Base-by-base conservation (phyloP, 1,284 basidiomycete species). In the Xerocomus minutiporus region DNA sequence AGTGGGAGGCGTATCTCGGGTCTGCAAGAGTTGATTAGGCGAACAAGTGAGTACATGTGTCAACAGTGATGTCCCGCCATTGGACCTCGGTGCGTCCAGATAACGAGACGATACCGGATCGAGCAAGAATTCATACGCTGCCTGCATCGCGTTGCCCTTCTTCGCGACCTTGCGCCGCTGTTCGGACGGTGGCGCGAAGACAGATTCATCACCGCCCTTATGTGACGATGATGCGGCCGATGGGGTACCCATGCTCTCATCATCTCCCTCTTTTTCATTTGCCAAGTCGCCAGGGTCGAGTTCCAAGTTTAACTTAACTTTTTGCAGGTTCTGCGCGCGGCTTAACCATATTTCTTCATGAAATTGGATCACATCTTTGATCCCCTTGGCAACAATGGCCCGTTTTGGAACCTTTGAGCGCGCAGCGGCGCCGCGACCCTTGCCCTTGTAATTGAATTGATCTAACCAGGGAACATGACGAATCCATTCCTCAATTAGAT, bases 391-490 rank as follows among this genome's bases (percentile, higher is more conserved):
- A 51, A 86, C 80, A 28, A 84, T 68, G 32, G 73, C 65, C 25
- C 86, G 76, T 63, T 82, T 84, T 17, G 82, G 71, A 31, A 80
- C 70, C 62, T 81, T 85, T 17, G 82, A 76, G 4, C 80, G 74
- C 5, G 78, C 77, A 34, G 67, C 68, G 52, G 73, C 46, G 29
- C 62, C 72, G 29, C 64, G 70, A 51, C 65, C 64, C 50, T 71
- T 69, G 43, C 68, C 66, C 46, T 77, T 68, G 50, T 67, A 61
- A 5, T 50, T 65, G 53, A 78, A 77, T 47, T 76, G 73, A 49
- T 75, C 74, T 3, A 88, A 71, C 86, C 88, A 91, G 3, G 86
- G 84, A 4, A 91, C 73, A 28, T 80, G 75, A 49, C 76, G 72
- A n/a, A 81, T 77, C 75, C 80, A 83, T 48, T 76, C 71, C 39